These are phyloP conservation scores for Xylona heveae DNA, from an alignment of 495 filamentous ascomycete genomes.

Conservation along the genomic window DNA sequence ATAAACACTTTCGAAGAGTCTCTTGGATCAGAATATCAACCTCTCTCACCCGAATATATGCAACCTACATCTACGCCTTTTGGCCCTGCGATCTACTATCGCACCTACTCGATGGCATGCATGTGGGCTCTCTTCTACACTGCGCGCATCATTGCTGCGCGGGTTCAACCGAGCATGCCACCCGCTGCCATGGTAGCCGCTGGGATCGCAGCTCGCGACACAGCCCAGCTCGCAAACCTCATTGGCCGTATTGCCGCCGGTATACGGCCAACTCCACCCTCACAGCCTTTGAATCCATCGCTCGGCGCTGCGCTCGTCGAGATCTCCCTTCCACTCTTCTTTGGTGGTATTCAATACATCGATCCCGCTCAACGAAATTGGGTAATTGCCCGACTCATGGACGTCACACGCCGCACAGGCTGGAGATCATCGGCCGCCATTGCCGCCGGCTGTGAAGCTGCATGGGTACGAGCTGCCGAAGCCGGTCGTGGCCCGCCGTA, in stretches of 20 bases:
- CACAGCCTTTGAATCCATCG: constrained; percentile 46
- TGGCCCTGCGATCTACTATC: constrained; percentile 61
- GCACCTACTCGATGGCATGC: constrained; percentile 65
- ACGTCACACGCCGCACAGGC: constrained; percentile 62
- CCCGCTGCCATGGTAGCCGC: constrained; percentile 76
- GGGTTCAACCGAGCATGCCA: constrained; percentile 75
- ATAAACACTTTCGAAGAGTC: constrained; percentile 40
- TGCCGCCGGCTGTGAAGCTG: constrained; percentile 59
- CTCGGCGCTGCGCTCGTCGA: constrained; percentile 68
- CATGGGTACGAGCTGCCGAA: constrained; percentile 53
- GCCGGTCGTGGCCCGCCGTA: constrained; percentile 61
- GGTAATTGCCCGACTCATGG: constrained; percentile 47
- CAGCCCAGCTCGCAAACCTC: constrained; percentile 43
- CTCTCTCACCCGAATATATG: constrained; percentile 51
- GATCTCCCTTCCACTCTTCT: constrained; percentile 59
- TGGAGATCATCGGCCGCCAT: constrained; percentile 70
- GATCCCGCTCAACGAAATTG: constrained; percentile 50
- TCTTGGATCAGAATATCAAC: constrained; percentile 57
- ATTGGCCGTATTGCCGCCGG: constrained; percentile 70
- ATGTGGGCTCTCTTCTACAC: constrained; percentile 74
- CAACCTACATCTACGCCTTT: constrained; percentile 50
- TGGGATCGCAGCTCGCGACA: constrained; percentile 45
- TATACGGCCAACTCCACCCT: constrained; percentile 38
- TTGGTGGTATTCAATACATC: constrained; percentile 65
- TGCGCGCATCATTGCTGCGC: constrained; percentile 52